Evolutionary conservation across 495 filamentous ascomycete species (phyloP).

Genomic region (Podospora anserina): DNA sequence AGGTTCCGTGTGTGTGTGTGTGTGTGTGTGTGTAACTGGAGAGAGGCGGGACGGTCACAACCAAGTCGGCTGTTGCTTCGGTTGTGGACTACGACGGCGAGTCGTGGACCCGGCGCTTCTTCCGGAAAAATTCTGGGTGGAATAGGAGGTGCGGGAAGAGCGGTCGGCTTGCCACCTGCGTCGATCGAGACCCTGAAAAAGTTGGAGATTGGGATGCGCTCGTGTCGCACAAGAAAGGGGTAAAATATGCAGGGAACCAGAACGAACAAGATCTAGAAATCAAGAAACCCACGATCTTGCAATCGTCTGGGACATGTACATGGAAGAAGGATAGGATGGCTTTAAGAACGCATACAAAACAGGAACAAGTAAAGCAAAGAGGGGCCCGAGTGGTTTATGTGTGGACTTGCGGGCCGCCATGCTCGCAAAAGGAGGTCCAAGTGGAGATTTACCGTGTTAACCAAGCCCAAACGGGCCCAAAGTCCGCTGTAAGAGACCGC

Average conservation of each 20-base stretch:
- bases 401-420: conserved; percentile 1
- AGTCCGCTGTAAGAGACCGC: conserved; percentile 1
- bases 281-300: background rate
- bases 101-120: conserved; percentile 3
- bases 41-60: background rate
- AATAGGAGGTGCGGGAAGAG: background rate
- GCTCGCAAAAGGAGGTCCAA: background rate
- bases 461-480: conserved; percentile 6
- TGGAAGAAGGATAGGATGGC: background rate
- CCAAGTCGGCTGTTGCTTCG: background rate
- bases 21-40: background rate
- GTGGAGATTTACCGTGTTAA: background rate
- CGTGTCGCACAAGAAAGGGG: conserved; percentile 1
- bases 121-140: conserved; percentile 1
- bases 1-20: background rate
- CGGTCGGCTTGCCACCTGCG: background rate
- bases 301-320: background rate
- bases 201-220: background rate
- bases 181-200: conserved; percentile 2
- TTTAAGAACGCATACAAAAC: background rate
- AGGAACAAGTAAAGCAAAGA: conserved; percentile 4
- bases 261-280: background rate
- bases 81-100: background rate
- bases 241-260: background rate
- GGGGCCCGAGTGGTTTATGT: conserved; percentile 4